Base-by-base conservation (phyloP, 306 rosid genomes). In the Dicorynia guianensis region DNA sequence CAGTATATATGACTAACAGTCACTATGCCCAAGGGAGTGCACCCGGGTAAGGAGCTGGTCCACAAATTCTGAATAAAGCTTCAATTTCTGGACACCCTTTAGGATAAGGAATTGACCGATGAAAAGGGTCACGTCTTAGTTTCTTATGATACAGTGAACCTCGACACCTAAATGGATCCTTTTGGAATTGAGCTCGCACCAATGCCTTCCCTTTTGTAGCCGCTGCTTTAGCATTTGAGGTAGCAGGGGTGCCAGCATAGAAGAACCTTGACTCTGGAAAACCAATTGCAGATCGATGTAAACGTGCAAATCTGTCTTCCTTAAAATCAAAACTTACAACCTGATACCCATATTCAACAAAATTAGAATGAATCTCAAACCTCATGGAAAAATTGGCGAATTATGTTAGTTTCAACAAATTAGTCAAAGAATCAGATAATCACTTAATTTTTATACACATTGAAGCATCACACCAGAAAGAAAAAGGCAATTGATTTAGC, bases 321-420 rank as follows among this genome's bases (percentile, higher is more conserved):
- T 94, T 94, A 79, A 94, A 94, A 88, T 92, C 96, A 39, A 92
- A 93, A 68, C 98, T 79, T 69, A 94, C 96, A 59, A 94, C 97
- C 98, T 93, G 87, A 72, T 69, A 74, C 44, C 38, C 60, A 59
- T 25, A 69, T 72, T 39, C 60, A 60, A 64, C 25, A 72, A 38
- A 30, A 69, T 78, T 55, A 82, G 71, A 76, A 53, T 56, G 4
- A 65, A 64, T 11, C 66, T 64, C 57, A 36, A 60, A 46, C 70
- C 63, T 65, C 73, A 72, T 58, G 8, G 35, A 64, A 72, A 43
- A 72, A 19, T 0, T 10, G 62, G 61, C 39, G 38, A 54, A 39
- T 14, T 60, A 58, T 20, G 66, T 17, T 5, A n/a, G 35, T 14
- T 13, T 56, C 5, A 55, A 7, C 30, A 25, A 1, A 25, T 25